Evolutionary conservation across 2,329 filamentous ascomycete species (phyloP), one percentile per base, ranked within the genome.

Genomic region (Blastomyces gilchristii): DNA sequence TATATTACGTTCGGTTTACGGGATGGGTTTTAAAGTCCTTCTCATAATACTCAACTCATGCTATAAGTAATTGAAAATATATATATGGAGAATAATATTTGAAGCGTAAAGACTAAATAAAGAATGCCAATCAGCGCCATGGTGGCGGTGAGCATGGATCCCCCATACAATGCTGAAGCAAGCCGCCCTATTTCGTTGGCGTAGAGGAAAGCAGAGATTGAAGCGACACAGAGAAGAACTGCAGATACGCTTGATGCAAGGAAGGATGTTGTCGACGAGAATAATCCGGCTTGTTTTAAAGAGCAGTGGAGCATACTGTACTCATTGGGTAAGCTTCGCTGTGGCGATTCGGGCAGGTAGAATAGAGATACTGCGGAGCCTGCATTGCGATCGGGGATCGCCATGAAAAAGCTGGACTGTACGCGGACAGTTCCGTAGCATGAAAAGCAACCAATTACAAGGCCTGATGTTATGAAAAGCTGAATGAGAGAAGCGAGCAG

Each of bases 201-300:
- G 16, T 82, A 77, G 28, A 85, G 72, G 64, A 83, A 77, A 0
- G 80, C 83, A 0, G 83, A 83, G 37, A 87, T 78, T 0, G 83
- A 83, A 58, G 81, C 75, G n/a, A 77, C 75, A 25, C 86, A 76
- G 70, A 86, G 86, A 1, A 85, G 71, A 0, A 87, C 78, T 0
- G 80, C 83, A 0, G 84, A 85, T 9, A 87, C 76, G 0, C 84
- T 84, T 0, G 84, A 86, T 0, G 85, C 85, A 2, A 87, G 76
- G 67, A 87, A 85, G 0, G 81, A 81, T 1, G 83, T 78, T 31
- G 78, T 80, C 3, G 77, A 74, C 0, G 81, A 82, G 8, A 77
- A 76, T 12, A 87, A 75, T 0, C 85, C 85, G 1, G 85, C 83
- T 61, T 85, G 82, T 31, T 79, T 73, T 73, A 66, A 87, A 87